Percentiles rank a stretch among this genome's conserved stretches.
Evolutionary conservation across 352 stramenopile species (phyloP).

Genomic region (Phytopythium helicoides): DNA sequence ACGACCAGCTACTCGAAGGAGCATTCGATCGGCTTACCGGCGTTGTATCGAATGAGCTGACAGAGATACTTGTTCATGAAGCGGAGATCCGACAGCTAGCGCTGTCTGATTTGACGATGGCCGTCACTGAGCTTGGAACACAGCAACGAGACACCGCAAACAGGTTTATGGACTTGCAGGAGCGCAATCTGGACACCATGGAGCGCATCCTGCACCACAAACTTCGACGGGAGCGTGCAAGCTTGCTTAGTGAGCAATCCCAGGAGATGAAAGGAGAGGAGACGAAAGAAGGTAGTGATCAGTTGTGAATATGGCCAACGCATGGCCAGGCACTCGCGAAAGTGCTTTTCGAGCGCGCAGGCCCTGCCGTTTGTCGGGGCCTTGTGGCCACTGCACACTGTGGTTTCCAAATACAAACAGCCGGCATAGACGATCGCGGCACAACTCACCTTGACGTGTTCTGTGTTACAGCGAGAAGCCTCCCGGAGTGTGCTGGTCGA

Average conservation of each 20-base stretch:
- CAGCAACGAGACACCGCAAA: conserved; percentile 43
- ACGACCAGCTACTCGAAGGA: conserved; percentile 55
- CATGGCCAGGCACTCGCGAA: conserved; percentile 9
- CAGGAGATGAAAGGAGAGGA: conserved; percentile 1
- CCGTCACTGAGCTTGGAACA: conserved; percentile 51
- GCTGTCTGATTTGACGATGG: conserved; percentile 37
- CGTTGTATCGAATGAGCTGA: conserved; percentile 53
- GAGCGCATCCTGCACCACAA: conserved; percentile 55
- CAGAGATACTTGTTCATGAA: conserved; percentile 30
- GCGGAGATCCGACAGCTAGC: conserved; percentile 18
- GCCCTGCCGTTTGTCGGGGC: background rate
- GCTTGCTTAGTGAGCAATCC: conserved; percentile 8
- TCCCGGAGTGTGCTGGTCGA: no score
- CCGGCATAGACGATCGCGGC: background rate
- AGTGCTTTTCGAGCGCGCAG: conserved; percentile 10
- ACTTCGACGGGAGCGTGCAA: conserved; percentile 25
- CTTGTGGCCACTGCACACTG: background rate
- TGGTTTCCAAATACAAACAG: background rate
- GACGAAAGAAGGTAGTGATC: background rate
- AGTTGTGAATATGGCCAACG: background rate
- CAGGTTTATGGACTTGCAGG: conserved; percentile 58
- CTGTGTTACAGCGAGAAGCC: no score
- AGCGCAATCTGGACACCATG: conserved; percentile 68
- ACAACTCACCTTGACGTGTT: background rate
- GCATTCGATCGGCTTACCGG: conserved; percentile 65